A percentile compares a stretch with the other conserved stretches of the same genome.
Evolutionary conservation across 371 early-diverging fungal species (phyloP).

Genomic region (Lichtheimia ramosa): DNA sequence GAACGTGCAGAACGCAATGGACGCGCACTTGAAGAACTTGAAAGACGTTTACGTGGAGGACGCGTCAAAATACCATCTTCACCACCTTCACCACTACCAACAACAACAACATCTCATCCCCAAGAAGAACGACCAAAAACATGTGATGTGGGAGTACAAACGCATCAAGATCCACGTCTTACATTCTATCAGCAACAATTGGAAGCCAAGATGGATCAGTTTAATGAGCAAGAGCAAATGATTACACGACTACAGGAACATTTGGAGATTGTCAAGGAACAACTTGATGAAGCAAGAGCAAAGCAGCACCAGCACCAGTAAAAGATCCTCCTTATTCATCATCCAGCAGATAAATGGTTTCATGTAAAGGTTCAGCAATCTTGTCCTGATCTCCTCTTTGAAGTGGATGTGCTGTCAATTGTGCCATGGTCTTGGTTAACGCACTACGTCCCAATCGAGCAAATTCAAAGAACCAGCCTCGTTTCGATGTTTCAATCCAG

Average conservation of each 20-base stretch:
- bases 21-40: too few species aligned
- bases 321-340: not conserved
- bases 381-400: conserved; percentile 17
- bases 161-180: not conserved
- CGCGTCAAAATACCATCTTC: not conserved
- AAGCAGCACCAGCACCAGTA: not conserved
- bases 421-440: conserved; percentile 21
- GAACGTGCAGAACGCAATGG: too few species aligned
- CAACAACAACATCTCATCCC: not conserved
- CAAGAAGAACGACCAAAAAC: not conserved
- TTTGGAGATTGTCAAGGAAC: not conserved
- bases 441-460: conserved; percentile 12
- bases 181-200: not conserved
- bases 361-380: not conserved
- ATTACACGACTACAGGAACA: not conserved
- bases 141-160: not conserved
- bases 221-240: conserved; percentile 2
- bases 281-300: not conserved
- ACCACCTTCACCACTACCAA: conserved; percentile 1
- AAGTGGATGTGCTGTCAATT: conserved; percentile 22
- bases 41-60: too few species aligned
- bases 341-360: conserved; percentile 2
- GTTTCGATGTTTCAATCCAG: conserved; percentile 5
- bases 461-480: conserved; percentile 26
- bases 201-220: not conserved